phyloP scores from a whole-genome alignment of 148 eudicot genomes.

The Chenopodium album region DNA sequence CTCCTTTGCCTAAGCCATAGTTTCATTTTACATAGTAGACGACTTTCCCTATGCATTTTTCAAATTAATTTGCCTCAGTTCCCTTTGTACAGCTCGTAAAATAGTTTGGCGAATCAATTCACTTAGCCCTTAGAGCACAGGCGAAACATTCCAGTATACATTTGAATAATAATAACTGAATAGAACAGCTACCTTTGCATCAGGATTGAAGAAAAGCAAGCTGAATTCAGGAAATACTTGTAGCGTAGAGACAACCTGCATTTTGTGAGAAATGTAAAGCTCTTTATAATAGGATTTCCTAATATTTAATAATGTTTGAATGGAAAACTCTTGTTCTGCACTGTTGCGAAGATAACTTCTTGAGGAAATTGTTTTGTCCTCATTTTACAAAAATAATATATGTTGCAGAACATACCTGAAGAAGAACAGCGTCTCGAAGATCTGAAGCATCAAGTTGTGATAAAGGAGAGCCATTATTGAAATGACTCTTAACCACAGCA shows the following conservation, averaged over 20 bases:
- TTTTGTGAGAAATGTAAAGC: constrained; percentile 13
- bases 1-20: not conserved
- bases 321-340: not conserved
- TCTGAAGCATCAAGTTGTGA: constrained; percentile 23
- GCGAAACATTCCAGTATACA: not conserved
- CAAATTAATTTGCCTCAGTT: not conserved
- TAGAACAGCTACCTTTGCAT: constrained; percentile 48
- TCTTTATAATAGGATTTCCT: not conserved
- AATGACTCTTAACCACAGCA: constrained; percentile 42
- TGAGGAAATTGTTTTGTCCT: not conserved
- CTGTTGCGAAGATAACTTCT: not conserved
- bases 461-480: constrained; percentile 26
- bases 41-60: not conserved
- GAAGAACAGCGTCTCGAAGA: constrained; percentile 71
- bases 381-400: not conserved
- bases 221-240: constrained; percentile 63
- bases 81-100: not conserved
- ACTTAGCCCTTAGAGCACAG: not conserved
- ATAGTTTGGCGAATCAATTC: not conserved
- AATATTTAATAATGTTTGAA: not conserved
- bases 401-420: constrained; percentile 50
- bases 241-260: constrained; percentile 74
- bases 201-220: constrained; percentile 57
- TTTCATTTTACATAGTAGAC: not conserved
- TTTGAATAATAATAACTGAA: not conserved